Base-by-base conservation (phyloP, 1,139 yeast genomes). In the Pichia sp. region DNA sequence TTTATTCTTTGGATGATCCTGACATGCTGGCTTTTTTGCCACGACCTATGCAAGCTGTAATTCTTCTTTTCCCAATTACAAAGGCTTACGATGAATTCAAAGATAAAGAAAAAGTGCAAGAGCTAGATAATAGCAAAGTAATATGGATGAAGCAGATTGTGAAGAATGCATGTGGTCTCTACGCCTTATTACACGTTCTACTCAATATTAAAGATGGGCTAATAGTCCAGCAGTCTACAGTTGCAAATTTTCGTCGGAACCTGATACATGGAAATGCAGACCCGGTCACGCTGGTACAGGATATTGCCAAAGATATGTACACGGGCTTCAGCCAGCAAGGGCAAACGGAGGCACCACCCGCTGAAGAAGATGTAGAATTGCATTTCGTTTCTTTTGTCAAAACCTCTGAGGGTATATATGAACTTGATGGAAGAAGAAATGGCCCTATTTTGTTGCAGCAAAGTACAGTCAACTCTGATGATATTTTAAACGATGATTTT, bases 131-230 rank as follows among this genome's bases (percentile, higher is more conserved):
- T 22, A 47, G 52, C 10, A 55, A 51, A 12, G 70, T 79, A 10
- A 62, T 73, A 26, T 91, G 97, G 97, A 83, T 82, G 62, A 82
- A 80, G 57, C 99, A 93, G 63, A 83, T 93, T 1, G 82, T 93
- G 39, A 81, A 82, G 55, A 93, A 93, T 66, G 96, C 96, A 0
- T 93, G 99, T 70, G 99, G 99, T 4, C 78, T 95, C 46, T 89
- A 87, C 69, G 99, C 96, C 0, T 70, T 93, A 47, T 70, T 93
- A 30, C 98, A 93, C 63, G 74, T 87, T 0, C 69, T 89, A 40
- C 70, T 83, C 28, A 93, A 93, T 65, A 71, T 86, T 50, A 79
- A 82, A 1, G 58, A 63, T 2, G 81, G 76, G 34, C 68, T 68
- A 55, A 74, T 67, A 56, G 77, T 66, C 53, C 64, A 63, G 42